Conservation (phyloP, 768 basidiomycete genomes). For the Lactifluus piperatus region DNA sequence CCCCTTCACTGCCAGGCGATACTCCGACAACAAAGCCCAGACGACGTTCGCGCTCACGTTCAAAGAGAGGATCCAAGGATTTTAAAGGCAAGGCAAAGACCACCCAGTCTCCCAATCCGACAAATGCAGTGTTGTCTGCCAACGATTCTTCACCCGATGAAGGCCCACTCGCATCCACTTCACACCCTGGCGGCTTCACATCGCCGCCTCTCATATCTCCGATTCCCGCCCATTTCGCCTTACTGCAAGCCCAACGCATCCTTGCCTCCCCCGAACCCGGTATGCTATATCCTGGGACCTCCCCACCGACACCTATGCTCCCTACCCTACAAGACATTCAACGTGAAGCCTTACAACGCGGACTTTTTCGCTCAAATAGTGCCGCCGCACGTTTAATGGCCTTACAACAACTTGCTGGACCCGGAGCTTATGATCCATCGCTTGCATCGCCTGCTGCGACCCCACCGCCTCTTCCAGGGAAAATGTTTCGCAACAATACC, state of each 20-base stretch:
- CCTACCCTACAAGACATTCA: slow-evolving; percentile 76
- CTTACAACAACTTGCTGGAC: slow-evolving; percentile 76
- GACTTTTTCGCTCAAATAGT: slow-evolving; percentile 85
- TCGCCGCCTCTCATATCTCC: slow-evolving; percentile 39
- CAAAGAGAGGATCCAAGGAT: slow-evolving; percentile 55
- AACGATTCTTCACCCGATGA: slow-evolving; percentile 62
- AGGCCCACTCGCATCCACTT: slow-evolving; percentile 28
- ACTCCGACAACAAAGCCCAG: slow-evolving; percentile 34
- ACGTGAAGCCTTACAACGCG: slow-evolving; percentile 33
- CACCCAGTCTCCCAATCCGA: slow-evolving; percentile 38
- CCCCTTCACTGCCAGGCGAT: slow-evolving; percentile 21
- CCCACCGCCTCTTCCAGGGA: slow-evolving; percentile 40
- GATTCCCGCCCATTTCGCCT: slow-evolving; percentile 46
- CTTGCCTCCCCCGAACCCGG: slow-evolving; percentile 41
- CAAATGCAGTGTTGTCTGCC: slow-evolving; percentile 36
- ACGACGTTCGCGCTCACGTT: slow-evolving; percentile 66
- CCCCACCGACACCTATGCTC: slow-evolving; percentile 56
- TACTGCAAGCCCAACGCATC: slow-evolving; percentile 16
- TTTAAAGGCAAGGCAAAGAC: slow-evolving; percentile 39
- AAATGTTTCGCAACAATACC: slow-evolving; percentile 59
- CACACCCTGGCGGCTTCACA: slow-evolving; percentile 6
- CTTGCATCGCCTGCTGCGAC: slow-evolving; percentile 38
- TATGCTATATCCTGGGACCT: slow-evolving; percentile 54
- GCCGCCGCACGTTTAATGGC: slow-evolving; percentile 72
- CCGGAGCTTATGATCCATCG: slow-evolving; percentile 49